Evolutionary conservation across 2,329 filamentous ascomycete genomes (phyloP), one percentile per base, ranked within the genome.

Genomic region (Mycogone perniciosa): DNA sequence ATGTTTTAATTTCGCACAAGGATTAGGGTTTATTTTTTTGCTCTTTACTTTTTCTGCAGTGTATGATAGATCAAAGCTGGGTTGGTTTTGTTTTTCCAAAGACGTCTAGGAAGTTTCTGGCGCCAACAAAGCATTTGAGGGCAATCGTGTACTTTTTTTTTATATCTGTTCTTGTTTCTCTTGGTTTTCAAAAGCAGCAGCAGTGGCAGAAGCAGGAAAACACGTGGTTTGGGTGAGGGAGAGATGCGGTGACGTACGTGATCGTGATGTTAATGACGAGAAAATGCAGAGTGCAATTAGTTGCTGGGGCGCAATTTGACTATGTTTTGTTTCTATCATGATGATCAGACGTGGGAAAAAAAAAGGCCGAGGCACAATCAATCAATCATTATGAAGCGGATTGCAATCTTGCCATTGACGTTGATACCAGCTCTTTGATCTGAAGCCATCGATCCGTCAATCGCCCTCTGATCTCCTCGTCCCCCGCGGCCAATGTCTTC

Each of bases 401-500:
- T 45, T 57, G 47, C 33, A 60, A 34, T 29, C 58, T 50, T 29
- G 49, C 44, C 31, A 57, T 56, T 13, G 55, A 49, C 5, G 48
- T 48, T 13, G 52, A 45, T 8, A 64, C 57, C 48, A 64, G 41
- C 6, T 60, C 56, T 27, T 54, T 51, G 30, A 64, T 60, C 53
- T 64, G 61, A 8, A 58, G 42, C 61, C 62, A 65, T 27, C 62
- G 51, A 10, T 57, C 49, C 6, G 54, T 48, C 31, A 62, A 47
- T 29, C 34, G 49, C 5, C 33, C 44, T 40, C 53, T 56, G 54
- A 56, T 59, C 13, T 48, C 54, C 31, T 69, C 46, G 65, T 67
- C 48, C 46, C 56, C 69, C n/a, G 4, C 51, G 50, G 37, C 62
- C 56, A 70, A 52, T 40, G 60, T 55, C 30, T 63, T 58, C 5